Evolutionary conservation across 2,329 filamentous ascomycete species (phyloP).

Genomic region (Talaromyces sp.): DNA sequence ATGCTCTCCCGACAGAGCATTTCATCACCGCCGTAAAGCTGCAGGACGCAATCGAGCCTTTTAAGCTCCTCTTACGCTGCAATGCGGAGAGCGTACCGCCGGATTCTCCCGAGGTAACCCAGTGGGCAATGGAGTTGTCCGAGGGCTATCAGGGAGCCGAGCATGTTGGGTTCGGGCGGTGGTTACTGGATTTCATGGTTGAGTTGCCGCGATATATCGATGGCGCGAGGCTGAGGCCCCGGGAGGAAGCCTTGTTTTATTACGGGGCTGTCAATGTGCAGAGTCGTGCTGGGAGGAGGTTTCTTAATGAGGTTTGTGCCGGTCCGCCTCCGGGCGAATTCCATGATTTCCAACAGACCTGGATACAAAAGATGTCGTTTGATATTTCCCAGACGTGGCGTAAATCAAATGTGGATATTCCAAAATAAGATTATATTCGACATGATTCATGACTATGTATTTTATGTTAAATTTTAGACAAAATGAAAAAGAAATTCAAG

Average conservation of each 20-base stretch:
- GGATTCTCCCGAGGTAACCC: constrained; percentile 28
- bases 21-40: constrained; percentile 26
- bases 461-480: not conserved
- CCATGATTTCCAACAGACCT: constrained; percentile 15
- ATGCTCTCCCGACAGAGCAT: constrained; percentile 27
- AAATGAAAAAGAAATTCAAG: not conserved
- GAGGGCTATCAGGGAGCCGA: not conserved
- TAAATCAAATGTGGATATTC: not conserved
- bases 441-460: not conserved
- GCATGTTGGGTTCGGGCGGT: constrained; percentile 22
- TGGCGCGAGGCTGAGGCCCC: constrained; percentile 11
- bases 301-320: constrained; percentile 19
- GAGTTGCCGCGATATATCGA: constrained; percentile 21
- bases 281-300: constrained; percentile 16
- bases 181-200: constrained; percentile 32
- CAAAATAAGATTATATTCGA: not conserved
- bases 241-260: constrained; percentile 20
- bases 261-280: constrained; percentile 17
- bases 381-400: constrained; percentile 11
- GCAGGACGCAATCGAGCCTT: constrained; percentile 14
- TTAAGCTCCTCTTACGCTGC: constrained; percentile 30
- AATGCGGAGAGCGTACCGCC: constrained; percentile 33
- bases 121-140: constrained; percentile 28
- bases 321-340: constrained; percentile 2
- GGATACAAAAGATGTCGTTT: constrained; percentile 19